phyloP scores from a whole-genome alignment of 2,329 filamentous ascomycete genomes.

The Penicillium oxalicum region DNA sequence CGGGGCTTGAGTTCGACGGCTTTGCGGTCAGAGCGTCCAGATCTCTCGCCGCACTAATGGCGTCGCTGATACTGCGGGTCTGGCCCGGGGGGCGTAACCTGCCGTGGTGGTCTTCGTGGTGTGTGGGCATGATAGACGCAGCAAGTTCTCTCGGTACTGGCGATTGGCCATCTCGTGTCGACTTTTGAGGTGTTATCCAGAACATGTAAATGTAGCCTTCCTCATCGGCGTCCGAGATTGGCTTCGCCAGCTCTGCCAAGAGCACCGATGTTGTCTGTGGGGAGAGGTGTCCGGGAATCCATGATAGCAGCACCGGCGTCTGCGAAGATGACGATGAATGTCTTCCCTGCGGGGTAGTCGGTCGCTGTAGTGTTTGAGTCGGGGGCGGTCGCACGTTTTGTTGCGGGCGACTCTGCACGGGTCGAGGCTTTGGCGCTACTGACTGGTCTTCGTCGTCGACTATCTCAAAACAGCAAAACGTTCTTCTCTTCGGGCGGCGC shows the following conservation, averaged over 20 bases:
- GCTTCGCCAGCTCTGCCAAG: conserved; percentile 70
- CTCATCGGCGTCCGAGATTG: conserved; percentile 66
- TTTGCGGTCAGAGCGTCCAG: conserved; percentile 27
- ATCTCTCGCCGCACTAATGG: conserved; percentile 34
- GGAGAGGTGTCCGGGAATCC: conserved; percentile 64
- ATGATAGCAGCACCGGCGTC: conserved; percentile 49
- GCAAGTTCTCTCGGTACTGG: conserved; percentile 55
- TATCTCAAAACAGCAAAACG: conserved; percentile 31
- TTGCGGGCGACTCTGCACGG: conserved; percentile 6
- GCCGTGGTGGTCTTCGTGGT: conserved; percentile 16
- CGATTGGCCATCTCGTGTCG: conserved; percentile 33
- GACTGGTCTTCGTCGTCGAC: conserved; percentile 22
- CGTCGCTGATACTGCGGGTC: conserved; percentile 32
- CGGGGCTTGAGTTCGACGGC: conserved; percentile 33
- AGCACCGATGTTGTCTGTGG: conserved; percentile 65
- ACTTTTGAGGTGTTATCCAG: conserved; percentile 72
- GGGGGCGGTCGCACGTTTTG: not conserved
- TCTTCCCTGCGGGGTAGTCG: conserved; percentile 10
- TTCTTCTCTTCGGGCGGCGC: conserved; percentile 16
- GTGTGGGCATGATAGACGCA: conserved; percentile 53
- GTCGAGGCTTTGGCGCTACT: conserved; percentile 19
- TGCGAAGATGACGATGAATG: conserved; percentile 27
- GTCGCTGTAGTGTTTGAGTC: conserved; percentile 10
- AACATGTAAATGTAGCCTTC: conserved; percentile 98
- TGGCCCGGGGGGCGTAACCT: conserved; percentile 18